Conservation (phyloP, 2,329 filamentous ascomycete species). For the Diaporthe ilicicola region DNA sequence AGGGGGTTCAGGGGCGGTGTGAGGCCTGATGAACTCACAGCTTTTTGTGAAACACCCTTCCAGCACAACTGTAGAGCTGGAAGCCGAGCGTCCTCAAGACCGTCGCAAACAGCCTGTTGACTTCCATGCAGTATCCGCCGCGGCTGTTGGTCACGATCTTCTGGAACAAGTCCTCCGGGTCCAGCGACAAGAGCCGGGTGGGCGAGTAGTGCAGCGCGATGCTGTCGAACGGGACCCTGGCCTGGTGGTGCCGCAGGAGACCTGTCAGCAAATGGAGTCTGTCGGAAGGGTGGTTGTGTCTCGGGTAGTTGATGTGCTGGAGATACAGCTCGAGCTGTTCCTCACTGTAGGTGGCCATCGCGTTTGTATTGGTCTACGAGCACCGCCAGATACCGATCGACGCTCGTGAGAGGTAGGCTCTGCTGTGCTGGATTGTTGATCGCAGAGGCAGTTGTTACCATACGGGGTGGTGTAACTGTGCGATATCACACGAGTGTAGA, state of each 20-base stretch:
- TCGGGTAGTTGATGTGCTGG: slow-evolving; percentile 41
- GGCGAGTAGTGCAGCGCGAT: slow-evolving; percentile 58
- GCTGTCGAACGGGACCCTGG: slow-evolving; percentile 63
- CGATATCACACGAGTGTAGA: background rate
- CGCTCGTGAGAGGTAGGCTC: no score
- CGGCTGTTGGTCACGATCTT: slow-evolving; percentile 51
- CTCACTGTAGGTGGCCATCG: slow-evolving; percentile 35
- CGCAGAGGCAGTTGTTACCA: background rate
- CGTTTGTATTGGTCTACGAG: background rate
- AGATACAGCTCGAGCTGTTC: slow-evolving; percentile 44
- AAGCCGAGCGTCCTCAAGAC: slow-evolving; percentile 59
- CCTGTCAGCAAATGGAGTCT: slow-evolving; percentile 42
- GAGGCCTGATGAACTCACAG: background rate
- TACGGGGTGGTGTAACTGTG: background rate
- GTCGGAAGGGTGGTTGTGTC: slow-evolving; percentile 35
- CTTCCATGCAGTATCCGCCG: slow-evolving; percentile 65
- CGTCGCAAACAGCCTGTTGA: slow-evolving; percentile 53
- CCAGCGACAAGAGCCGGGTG: slow-evolving; percentile 41
- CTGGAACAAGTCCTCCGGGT: slow-evolving; percentile 40
- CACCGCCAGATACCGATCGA: no score
- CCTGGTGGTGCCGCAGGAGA: slow-evolving; percentile 53
- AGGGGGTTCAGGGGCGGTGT: no score
- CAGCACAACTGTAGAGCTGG: slow-evolving; percentile 58
- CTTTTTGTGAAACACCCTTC: slow-evolving; percentile 43
- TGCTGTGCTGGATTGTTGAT: background rate